Base-by-base conservation (phyloP, 1,139 yeast genomes). In the Schizosaccharomyces versatilis region DNA sequence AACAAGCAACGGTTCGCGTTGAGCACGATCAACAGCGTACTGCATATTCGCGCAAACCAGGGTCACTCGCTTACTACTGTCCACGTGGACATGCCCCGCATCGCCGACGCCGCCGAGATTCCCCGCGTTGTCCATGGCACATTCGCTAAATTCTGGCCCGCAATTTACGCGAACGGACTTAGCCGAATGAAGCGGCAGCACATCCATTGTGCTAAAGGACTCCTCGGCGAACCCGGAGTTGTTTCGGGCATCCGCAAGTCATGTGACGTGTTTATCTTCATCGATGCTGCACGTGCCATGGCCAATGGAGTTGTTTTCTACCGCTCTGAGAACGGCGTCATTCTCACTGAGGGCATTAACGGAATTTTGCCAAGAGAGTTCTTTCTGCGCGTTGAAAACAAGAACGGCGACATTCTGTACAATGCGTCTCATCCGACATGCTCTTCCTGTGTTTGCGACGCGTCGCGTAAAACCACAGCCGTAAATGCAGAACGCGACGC, bases 1-100 rank as follows among this genome's bases (percentile, higher is more conserved):
- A 78, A 74, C 56, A 90, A 90, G 67, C 73, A 80, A 62, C 67
- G 98, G 57, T 90, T 80, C 67, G 68, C 71, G 24, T 63, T 77
- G 48, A 66, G 62, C 17, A 63, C 59, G 58, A 59, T 1, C 67
- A 69, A 64, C 32, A 52, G 54, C 12, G 56, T 57, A 39, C 63
- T 70, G 64, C 67, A 61, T 42, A 81, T 90, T 12, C 78, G 96
- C 64, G 98, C 98, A 1, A 81, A 80, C 56, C 98, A 90, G 66
- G 98, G 98, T 7, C 98, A 90, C 66, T 79, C 94, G 0, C 69
- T 90, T 12, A 61, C 67, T 36, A 64, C 68, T 1, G 73, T 73
- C 14, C 75, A 75, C 42, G 72, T 76, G 32, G 72, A 70, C 10
- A 65, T 77, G 57, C 58, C 59, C 41, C 59, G 56, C 3, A 51